phyloP scores from a whole-genome alignment of 164 flowering plant species.

The Umbellularia californica region DNA sequence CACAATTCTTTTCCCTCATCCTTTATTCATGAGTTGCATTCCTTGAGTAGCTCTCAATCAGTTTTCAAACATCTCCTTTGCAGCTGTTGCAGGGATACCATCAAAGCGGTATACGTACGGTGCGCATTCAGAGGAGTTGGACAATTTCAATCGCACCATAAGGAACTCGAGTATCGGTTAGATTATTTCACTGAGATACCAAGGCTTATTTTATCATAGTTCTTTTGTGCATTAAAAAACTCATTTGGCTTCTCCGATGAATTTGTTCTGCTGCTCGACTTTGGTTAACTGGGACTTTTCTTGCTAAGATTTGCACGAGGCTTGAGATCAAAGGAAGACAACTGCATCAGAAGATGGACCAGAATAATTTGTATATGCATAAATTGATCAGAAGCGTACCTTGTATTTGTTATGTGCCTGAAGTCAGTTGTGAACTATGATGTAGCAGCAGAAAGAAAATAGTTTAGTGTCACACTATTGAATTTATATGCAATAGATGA shows the following conservation, averaged over 20 bases:
- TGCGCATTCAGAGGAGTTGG: slow-evolving; percentile 48
- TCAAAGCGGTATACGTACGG: slow-evolving; percentile 72
- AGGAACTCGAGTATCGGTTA: slow-evolving; percentile 17
- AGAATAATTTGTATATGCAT: neutral
- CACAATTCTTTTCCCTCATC: neutral
- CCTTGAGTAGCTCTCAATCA: neutral
- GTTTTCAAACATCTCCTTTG: slow-evolving; percentile 9
- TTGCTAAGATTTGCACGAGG: neutral
- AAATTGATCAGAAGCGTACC: too few relatives aligned
- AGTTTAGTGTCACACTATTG: too few relatives aligned
- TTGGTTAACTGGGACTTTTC: neutral
- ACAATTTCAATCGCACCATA: slow-evolving; percentile 42
- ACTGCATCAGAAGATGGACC: neutral
- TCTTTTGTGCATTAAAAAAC: neutral
- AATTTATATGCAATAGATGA: too few relatives aligned
- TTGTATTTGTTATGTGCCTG: too few relatives aligned
- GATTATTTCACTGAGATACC: neutral
- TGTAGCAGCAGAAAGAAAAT: too few relatives aligned
- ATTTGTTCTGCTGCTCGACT: neutral
- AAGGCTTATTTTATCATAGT: neutral
- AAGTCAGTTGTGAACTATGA: too few relatives aligned
- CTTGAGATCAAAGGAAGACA: neutral
- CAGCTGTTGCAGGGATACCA: slow-evolving; percentile 78
- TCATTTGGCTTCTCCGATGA: neutral
- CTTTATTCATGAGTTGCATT: neutral